These are phyloP conservation scores for Aspergillus niger DNA, from an alignment of 2,329 filamentous ascomycete species.

Conservation along the genomic window DNA sequence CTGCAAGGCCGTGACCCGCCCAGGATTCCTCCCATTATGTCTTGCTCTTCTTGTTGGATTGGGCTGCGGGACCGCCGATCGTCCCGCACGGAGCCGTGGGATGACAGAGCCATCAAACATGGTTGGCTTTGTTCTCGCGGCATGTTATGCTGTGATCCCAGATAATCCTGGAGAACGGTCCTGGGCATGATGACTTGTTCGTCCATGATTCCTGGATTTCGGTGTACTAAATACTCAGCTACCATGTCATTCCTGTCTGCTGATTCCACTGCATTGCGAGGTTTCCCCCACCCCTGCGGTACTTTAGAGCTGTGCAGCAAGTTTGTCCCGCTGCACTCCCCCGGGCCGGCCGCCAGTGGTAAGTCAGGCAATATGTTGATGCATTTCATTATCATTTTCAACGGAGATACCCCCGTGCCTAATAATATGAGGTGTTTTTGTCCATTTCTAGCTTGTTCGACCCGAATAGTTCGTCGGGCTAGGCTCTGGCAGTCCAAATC, in stretches of 20 bases:
- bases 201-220: background rate
- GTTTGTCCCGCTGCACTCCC: background rate
- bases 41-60: background rate
- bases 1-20: background rate
- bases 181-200: slow-evolving; percentile 1
- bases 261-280: background rate
- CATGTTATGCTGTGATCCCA: slow-evolving; percentile 1
- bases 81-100: background rate
- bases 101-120: background rate
- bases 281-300: background rate
- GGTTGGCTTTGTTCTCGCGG: background rate
- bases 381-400: background rate
- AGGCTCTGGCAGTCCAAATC: background rate
- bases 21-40: background rate
- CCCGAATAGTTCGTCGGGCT: background rate
- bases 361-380: background rate
- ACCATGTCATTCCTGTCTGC: background rate
- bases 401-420: background rate
- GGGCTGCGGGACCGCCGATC: slow-evolving; percentile 1
- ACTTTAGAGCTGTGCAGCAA: background rate
- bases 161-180: background rate
- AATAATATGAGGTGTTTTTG: background rate
- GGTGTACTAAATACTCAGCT: background rate
- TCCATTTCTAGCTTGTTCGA: background rate
- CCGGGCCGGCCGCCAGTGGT: background rate